Evolutionary conservation across 768 basidiomycete species (phyloP).

Genomic region (Panellus pusillus): DNA sequence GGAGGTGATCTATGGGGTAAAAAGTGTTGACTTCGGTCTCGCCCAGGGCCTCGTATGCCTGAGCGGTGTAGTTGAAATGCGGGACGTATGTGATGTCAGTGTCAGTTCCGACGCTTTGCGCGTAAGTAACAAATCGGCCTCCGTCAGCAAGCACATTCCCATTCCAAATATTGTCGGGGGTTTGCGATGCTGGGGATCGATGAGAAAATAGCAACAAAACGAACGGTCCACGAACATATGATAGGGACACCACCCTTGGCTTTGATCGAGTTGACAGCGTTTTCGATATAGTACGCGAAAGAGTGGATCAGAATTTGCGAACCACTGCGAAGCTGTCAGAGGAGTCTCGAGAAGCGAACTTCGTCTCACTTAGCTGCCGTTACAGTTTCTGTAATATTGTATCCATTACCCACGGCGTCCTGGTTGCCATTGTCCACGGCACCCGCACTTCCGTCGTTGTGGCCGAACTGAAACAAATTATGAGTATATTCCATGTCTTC

Average conservation of each 20-base stretch:
- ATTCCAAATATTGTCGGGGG: conserved; percentile 37
- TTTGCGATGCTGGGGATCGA: conserved; percentile 16
- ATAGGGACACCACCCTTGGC: conserved; percentile 38
- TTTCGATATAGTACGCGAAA: conserved; percentile 34
- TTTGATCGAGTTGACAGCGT: conserved; percentile 30
- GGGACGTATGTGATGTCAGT: conserved; percentile 31
- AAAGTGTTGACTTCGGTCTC: conserved; percentile 25
- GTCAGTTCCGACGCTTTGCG: conserved; percentile 22
- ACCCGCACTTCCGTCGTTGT: conserved; percentile 26
- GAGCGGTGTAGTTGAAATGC: conserved; percentile 32
- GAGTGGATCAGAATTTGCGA: conserved; percentile 32
- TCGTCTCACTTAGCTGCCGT: conserved; percentile 25
- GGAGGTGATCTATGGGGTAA: conserved; percentile 38
- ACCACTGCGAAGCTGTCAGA: conserved; percentile 22
- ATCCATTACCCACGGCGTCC: conserved; percentile 19
- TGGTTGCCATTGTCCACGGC: conserved; percentile 19
- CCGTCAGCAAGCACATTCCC: conserved; percentile 22
- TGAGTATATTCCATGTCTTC: no score
- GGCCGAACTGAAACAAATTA: conserved; percentile 24
- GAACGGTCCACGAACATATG: conserved; percentile 25
- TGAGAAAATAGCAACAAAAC: background rate
- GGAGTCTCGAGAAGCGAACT: background rate
- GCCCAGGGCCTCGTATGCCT: conserved; percentile 33
- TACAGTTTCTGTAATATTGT: conserved; percentile 22
- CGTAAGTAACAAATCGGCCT: conserved; percentile 34